These are phyloP conservation scores for Heterobasidion occidentale DNA, from an alignment of 1,284 basidiomycete species.

Conservation along the genomic window DNA sequence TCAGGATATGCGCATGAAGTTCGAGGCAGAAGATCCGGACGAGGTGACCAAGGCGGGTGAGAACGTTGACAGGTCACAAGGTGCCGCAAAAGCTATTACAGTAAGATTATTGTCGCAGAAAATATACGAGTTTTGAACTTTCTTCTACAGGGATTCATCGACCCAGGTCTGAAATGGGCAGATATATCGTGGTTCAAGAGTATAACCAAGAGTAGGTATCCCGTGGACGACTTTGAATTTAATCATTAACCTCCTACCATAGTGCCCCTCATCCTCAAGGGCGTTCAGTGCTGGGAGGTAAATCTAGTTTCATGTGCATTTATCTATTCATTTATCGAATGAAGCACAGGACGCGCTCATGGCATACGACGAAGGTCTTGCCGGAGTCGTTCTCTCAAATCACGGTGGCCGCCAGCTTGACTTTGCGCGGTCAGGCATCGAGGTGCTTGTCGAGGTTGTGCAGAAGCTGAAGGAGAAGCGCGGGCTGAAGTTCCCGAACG, in stretches of 20 bases:
- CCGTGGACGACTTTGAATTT: not conserved
- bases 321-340: not conserved
- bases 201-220: slow-evolving; percentile 71
- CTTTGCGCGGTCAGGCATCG: slow-evolving; percentile 85
- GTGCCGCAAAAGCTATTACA: slow-evolving; percentile 91
- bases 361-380: slow-evolving; percentile 78
- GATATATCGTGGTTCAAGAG: slow-evolving; percentile 85
- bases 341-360: slow-evolving; percentile 67
- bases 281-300: slow-evolving; percentile 88
- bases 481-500: slow-evolving; percentile 43
- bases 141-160: slow-evolving; percentile 75
- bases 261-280: slow-evolving; percentile 92
- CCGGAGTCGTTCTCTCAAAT: slow-evolving; percentile 86
- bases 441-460: slow-evolving; percentile 86
- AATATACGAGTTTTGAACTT: no score
- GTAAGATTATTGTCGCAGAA: slow-evolving; percentile 29
- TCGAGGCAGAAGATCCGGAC: slow-evolving; percentile 80
- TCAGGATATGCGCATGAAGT: slow-evolving; percentile 93
- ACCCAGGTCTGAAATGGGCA: slow-evolving; percentile 81
- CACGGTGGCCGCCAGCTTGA: slow-evolving; percentile 92
- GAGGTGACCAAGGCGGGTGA: slow-evolving; percentile 49
- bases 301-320: slow-evolving; percentile 7
- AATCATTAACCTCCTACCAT: not conserved
- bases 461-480: slow-evolving; percentile 60
- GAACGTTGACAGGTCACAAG: slow-evolving; percentile 78